Base-by-base conservation (phyloP, 2,329 filamentous ascomycete genomes). In the Hypoxylon sp. region DNA sequence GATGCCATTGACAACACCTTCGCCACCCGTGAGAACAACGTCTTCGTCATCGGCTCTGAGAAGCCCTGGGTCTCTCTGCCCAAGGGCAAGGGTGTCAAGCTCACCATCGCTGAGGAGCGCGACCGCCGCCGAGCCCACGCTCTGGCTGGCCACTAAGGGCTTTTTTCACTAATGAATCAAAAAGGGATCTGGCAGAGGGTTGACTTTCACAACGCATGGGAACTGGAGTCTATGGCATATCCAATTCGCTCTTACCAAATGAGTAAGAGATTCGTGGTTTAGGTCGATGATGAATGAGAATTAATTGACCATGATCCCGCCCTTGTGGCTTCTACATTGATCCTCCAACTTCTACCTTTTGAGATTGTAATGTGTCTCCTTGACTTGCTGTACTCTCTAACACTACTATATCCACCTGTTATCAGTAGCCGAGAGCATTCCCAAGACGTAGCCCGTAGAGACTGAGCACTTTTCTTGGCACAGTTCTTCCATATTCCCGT, bases 1-100 rank as follows among this genome's bases (percentile, higher is more conserved):
- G 96, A 99, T 81, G 95, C 94, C 80, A 95, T 99, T 85, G 96
- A 98, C 91, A 99, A 99, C 92, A 92, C 93, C 81, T 99, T 99
- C 85, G 94, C 96, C 79, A 99, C 96, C 81, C 96, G 96, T 85
- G 94, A 99, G 89, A 91, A 86, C 89, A 99, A 99, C 93, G 94
- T 99, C 79, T 99, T 99, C 87, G 91, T 99, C 87, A 97, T 99
- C 78, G 96, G 96, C 79, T 88, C 90, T 78, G 96, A 99, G 80
- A 98, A 98, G 92, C 95, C 96, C 80, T 99, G 96, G 96, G 90
- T 99, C 86, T 97, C 93, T 78, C 90, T 99, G 81, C 96, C 96
- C 83, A 99, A 98, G 93, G 96, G 96, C 87, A 97, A 97, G 91
- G 96, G 96, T 93, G 96, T 99, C 88, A 97, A 97, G 93, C 93